Base-by-base conservation (phyloP, 1,139 yeast genomes). In the Debaryomycetaceae sp. region DNA sequence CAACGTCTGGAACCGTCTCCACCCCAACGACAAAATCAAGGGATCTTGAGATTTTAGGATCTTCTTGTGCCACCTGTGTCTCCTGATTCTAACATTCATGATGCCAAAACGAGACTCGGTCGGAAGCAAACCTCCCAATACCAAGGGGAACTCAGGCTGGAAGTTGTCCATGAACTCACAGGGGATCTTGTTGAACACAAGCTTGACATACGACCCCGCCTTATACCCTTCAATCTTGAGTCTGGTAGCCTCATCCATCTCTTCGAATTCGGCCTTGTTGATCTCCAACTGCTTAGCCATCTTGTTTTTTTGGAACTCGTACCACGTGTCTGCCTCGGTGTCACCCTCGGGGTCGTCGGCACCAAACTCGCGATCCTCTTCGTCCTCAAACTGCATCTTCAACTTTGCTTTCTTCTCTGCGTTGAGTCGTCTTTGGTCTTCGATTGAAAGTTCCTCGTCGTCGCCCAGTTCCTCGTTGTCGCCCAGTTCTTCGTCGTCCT, bases 21-120 rank as follows among this genome's bases (percentile, higher is more conserved):
- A 93, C 21, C 99, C 99, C 30, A 93, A 65, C 1, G 97, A 89
- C 31, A 93, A 58, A 40, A 93, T 86, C 43, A 93, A 70, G 1
- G 99, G 98, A 62, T 93, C 99, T 52, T 86, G 94, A 7, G 97
- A 78, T 58, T 93, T 93, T 47, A 93, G 69, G 35, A 93, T 86
- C 68, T 88, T 88, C 54, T 89, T 91, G 60, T 91, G 97, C 99
- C 99, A 93, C 66, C 98, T 80, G 55, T 93, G 99, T 57, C 96
- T 80, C 75, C 96, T 86, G 43, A 93, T 78, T 62, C 97, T 79
- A 32, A 86, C 95, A 53, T 85, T 91, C 66, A 88, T 72, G 46
- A 84, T 82, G 10, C 98, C 99, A 52, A 89, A 91, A 52, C 95
- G 73, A 36, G 89, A 83, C 53, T 93, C 99, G 11, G 95, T 85